These are phyloP conservation scores for Yamadazyma membranifaciens DNA, from an alignment of 1,139 yeast species.

Conservation along the genomic window DNA sequence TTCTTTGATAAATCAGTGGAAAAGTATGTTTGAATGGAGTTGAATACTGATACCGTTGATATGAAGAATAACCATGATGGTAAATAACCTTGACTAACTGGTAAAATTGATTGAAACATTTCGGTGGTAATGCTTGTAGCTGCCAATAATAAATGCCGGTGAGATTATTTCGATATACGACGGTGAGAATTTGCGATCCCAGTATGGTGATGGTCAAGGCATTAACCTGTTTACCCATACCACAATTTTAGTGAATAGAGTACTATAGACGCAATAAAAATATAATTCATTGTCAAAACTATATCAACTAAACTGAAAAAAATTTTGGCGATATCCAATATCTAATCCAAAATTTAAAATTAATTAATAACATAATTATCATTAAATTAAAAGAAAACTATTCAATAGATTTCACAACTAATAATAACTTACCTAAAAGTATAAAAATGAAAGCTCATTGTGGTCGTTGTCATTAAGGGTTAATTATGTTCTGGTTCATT, in stretches of 20 bases:
- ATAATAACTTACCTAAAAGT: background rate
- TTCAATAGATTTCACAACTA: too few species aligned
- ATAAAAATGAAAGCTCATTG: background rate
- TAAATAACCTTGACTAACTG: slow-evolving; percentile 32
- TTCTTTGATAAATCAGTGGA: slow-evolving; percentile 70
- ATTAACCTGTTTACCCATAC: too few species aligned
- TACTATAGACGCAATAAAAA: too few species aligned
- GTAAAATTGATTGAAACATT: slow-evolving; percentile 20
- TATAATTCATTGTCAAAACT: too few species aligned
- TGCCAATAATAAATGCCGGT: too few species aligned
- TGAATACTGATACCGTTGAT: slow-evolving; percentile 86
- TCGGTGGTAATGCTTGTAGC: background rate
- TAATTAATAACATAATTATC: background rate
- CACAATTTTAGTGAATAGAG: too few species aligned
- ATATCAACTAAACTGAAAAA: too few species aligned
- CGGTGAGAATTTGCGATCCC: background rate
- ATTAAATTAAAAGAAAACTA: too few species aligned
- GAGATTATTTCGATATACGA: background rate
- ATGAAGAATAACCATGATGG: slow-evolving; percentile 56
- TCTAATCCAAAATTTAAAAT: background rate
- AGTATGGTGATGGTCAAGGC: background rate
- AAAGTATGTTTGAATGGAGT: slow-evolving; percentile 83
- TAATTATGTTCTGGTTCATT: slow-evolving; percentile 66
- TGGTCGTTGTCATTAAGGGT: background rate
- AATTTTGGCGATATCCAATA: too few species aligned